Base-by-base conservation (phyloP, 73 alveolate genomes). In the Paramecium pentaurelia region DNA sequence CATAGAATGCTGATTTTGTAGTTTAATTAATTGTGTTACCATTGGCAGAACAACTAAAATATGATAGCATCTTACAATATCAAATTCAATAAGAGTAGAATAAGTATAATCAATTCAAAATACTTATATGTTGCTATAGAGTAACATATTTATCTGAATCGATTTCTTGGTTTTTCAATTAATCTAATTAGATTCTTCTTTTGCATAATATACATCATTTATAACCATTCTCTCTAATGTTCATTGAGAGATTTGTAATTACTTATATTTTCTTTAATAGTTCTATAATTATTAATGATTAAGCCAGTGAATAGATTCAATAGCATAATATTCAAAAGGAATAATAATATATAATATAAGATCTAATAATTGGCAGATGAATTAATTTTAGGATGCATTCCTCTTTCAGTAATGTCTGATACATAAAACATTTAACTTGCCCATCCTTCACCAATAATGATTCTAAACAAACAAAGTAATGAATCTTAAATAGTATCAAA, bases 401-500 rank as follows among this genome's bases (percentile, higher is more conserved):
- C 97, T 6, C 91, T 60, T 0, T 80, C 95, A 12, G 91, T 64
- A 2, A 93, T 45, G 14, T 64, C 86, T 14, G 80, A 37, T 27
- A 92, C 88, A 12, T 37, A 12, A 40, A 58, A 68, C 95, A 94
- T 92, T 12, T 84, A 34, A 30, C 71, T 58, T 36, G 89, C 64
- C 95, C 95, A 94, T 5, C 97, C 94, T n/a, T 77, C 93, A 16
- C 95, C 87, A 18, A 94, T 92, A n/a, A 92, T 16, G 51, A 94
- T 70, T 58, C 85, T 14, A 71, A 92, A 92, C 6, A 94, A 73
- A 34, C 93, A 28, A 0, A 58, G 18, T 42, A 85, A 64, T 6
- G 97, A 96, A 44, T 88, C 73, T 11, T 59, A 20, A 47, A 95
- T 88, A 42, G 88, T 94, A 83, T 95, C 98, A 77, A 94, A 95